Percentiles rank a stretch among this genome's conserved stretches.
These are phyloP conservation scores for Coleophoma cylindrospora DNA, from an alignment of 2,329 filamentous ascomycete species.

Conservation along the genomic window DNA sequence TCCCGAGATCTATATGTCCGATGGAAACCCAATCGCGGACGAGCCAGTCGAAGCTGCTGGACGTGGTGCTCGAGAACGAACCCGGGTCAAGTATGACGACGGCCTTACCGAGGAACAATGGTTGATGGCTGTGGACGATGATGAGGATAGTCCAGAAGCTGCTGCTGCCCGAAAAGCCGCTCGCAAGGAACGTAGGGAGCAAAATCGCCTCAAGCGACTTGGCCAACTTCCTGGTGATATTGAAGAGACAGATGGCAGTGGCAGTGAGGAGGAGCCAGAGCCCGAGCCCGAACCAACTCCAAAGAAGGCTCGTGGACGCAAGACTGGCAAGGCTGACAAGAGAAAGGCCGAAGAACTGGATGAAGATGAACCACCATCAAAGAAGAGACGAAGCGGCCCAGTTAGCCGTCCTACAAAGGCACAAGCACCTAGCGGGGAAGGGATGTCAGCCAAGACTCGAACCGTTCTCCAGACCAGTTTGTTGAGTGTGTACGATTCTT, in stretches of 20 bases:
- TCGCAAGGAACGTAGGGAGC: slow-evolving; percentile 72
- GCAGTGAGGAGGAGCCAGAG: slow-evolving; percentile 69
- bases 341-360: slow-evolving; percentile 68
- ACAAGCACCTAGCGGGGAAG: slow-evolving; percentile 37
- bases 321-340: slow-evolving; percentile 67
- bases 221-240: slow-evolving; percentile 26
- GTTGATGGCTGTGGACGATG: slow-evolving; percentile 95
- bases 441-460: slow-evolving; percentile 65
- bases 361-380: slow-evolving; percentile 69
- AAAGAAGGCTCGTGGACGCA: slow-evolving; percentile 81
- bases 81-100: slow-evolving; percentile 92
- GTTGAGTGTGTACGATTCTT: slow-evolving; percentile 67
- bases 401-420: slow-evolving; percentile 57
- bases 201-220: slow-evolving; percentile 65
- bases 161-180: slow-evolving; percentile 88
- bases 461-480: slow-evolving; percentile 75
- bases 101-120: slow-evolving; percentile 98
- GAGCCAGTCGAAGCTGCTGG: slow-evolving; percentile 75
- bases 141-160: slow-evolving; percentile 90
- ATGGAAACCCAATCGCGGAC: slow-evolving; percentile 76
- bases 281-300: slow-evolving; percentile 46
- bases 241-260: slow-evolving; percentile 67
- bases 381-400: slow-evolving; percentile 71
- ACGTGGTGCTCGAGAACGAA: slow-evolving; percentile 91
- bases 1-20: slow-evolving; percentile 88